Evolutionary conservation across 2,329 filamentous ascomycete species (phyloP).

Genomic region (Knufia fluminis): DNA sequence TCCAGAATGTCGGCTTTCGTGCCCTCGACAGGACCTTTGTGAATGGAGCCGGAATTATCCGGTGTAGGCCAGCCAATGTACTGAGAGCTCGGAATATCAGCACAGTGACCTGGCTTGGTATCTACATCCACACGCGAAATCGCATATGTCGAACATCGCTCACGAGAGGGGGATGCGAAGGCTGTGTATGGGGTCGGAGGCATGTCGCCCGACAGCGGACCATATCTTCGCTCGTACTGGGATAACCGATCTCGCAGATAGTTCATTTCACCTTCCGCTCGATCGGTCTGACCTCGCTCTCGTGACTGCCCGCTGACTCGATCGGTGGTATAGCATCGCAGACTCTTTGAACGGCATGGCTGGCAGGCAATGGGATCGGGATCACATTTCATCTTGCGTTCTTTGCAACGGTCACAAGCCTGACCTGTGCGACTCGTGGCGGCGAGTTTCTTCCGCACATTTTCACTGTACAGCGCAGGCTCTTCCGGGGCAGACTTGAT

Average conservation of each 20-base stretch:
- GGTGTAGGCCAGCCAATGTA: conserved; percentile 22
- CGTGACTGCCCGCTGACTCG: conserved; percentile 75
- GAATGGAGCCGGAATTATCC: conserved; percentile 11
- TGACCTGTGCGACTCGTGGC: conserved; percentile 60
- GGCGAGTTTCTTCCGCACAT: conserved; percentile 44
- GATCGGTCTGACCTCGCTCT: conserved; percentile 66
- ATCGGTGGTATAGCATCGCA: conserved; percentile 76
- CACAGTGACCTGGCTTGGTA: background rate
- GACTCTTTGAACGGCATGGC: conserved; percentile 65
- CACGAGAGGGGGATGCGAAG: background rate
- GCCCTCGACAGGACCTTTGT: conserved; percentile 46
- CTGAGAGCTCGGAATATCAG: conserved; percentile 13
- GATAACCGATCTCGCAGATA: conserved; percentile 57
- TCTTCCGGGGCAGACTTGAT: conserved; percentile 18
- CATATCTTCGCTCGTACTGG: conserved; percentile 54
- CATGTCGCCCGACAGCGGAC: conserved; percentile 11
- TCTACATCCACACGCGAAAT: background rate
- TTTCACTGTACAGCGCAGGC: conserved; percentile 33
- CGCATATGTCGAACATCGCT: background rate
- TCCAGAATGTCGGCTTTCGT: conserved; percentile 70
- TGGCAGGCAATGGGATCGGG: conserved; percentile 71
- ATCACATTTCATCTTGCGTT: conserved; percentile 83
- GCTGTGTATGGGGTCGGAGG: conserved; percentile 7
- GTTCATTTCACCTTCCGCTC: conserved; percentile 63
- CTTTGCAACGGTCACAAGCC: conserved; percentile 82